Conservation (phyloP, 1,284 basidiomycete genomes). For the Sparassis latifolia region DNA sequence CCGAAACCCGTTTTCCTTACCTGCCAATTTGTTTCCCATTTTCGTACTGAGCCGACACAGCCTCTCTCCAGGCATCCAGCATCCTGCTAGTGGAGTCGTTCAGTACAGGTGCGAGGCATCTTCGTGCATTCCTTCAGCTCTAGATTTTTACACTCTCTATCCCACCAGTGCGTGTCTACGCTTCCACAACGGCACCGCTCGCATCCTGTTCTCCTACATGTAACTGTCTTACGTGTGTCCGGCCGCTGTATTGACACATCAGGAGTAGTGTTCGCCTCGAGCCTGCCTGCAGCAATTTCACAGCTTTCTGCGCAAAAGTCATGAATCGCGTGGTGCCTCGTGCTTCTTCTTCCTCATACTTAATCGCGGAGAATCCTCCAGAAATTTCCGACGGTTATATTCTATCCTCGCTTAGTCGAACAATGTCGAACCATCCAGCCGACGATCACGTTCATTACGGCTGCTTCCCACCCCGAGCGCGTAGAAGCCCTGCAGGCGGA, state of each 20-base stretch:
- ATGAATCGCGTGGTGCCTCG: constrained; percentile 2
- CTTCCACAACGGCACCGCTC: constrained; percentile 8
- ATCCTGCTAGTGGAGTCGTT: constrained; percentile 5
- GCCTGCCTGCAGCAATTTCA: neutral
- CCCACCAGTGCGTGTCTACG: constrained; percentile 11
- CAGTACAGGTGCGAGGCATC: constrained; percentile 9
- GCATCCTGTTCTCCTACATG: constrained; percentile 5
- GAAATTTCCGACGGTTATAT: constrained; percentile 23
- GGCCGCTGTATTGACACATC: constrained; percentile 7
- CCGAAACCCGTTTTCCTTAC: constrained; percentile 7
- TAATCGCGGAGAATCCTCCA: constrained; percentile 23
- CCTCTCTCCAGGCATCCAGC: constrained; percentile 7
- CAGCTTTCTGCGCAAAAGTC: neutral
- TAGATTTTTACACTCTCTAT: constrained; percentile 6
- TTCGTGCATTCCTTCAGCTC: neutral
- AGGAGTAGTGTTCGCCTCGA: constrained; percentile 5
- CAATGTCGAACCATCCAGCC: constrained; percentile 26
- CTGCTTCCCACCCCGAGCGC: constrained; percentile 24
- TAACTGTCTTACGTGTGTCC: constrained; percentile 8
- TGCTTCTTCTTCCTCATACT: constrained; percentile 15
- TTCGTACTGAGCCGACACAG: constrained; percentile 11
- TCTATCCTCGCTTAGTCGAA: constrained; percentile 25
- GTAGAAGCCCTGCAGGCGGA: constrained; percentile 23
- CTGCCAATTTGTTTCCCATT: constrained; percentile 2
- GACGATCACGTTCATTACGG: constrained; percentile 30